Percentiles rank a stretch among this genome's conserved stretches.
phyloP scores from a whole-genome alignment of 495 filamentous ascomycete genomes.

The Apodospora peruviana region DNA sequence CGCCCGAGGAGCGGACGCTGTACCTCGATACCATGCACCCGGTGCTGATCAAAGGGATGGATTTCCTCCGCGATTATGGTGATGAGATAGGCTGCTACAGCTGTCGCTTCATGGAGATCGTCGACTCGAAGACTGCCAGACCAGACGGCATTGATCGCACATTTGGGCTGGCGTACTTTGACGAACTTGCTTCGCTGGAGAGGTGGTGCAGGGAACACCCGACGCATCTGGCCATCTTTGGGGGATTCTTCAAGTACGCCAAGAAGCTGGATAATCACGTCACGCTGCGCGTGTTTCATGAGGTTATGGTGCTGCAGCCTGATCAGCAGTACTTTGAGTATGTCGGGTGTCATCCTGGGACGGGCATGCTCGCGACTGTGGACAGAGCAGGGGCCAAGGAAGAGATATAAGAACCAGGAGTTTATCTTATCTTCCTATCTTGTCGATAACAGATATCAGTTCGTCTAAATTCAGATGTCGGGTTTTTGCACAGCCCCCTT shows the following conservation, averaged over 20 bases:
- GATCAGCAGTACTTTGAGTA: conserved; percentile 35
- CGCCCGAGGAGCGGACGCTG: conserved; percentile 19
- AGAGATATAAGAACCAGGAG: too few species aligned
- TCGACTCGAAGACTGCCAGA: conserved; percentile 11
- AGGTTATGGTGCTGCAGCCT: conserved; percentile 27
- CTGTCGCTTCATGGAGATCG: conserved; percentile 24
- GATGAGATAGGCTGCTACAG: conserved; percentile 23
- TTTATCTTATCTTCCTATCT: too few species aligned
- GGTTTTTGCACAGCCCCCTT: too few species aligned
- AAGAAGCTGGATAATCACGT: conserved; percentile 21
- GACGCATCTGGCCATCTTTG: conserved; percentile 29
- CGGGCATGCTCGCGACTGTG: conserved; percentile 25
- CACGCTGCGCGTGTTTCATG: conserved; percentile 27
- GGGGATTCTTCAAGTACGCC: conserved; percentile 26
- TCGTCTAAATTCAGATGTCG: too few species aligned
- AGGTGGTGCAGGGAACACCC: conserved; percentile 28
- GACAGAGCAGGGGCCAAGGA: too few species aligned
- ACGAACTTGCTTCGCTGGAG: conserved; percentile 27
- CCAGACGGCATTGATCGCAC: conserved; percentile 21
- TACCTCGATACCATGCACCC: conserved; percentile 28
- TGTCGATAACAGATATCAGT: too few species aligned
- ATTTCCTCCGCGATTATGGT: conserved; percentile 27
- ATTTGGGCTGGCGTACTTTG: conserved; percentile 29
- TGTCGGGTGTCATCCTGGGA: conserved; percentile 26
- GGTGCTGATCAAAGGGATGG: conserved; percentile 22